Percentiles rank a stretch among this genome's conserved stretches.
These are phyloP conservation scores for Wallacemonas sp. DNA, from an alignment of 208 protist genomes.

Conservation along the genomic window DNA sequence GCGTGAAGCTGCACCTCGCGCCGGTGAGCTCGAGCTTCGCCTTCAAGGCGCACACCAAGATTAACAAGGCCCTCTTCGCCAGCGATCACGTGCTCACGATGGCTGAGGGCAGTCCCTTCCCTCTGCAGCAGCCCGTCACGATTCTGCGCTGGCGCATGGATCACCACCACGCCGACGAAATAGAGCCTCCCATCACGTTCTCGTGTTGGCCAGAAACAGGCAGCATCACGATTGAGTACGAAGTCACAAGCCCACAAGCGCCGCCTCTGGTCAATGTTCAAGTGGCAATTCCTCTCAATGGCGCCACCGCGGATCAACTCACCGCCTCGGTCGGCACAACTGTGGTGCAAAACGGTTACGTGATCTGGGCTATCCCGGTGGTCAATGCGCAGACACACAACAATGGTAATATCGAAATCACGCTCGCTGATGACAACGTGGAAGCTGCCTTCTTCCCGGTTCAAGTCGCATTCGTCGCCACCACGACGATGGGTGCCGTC, in stretches of 20 bases:
- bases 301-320: slow-evolving; percentile 32
- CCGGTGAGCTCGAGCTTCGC: slow-evolving; percentile 60
- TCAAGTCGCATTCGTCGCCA: slow-evolving; percentile 48
- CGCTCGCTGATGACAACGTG: slow-evolving; percentile 20
- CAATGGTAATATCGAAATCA: slow-evolving; percentile 75
- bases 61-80: slow-evolving; percentile 83
- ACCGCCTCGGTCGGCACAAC: slow-evolving; percentile 49
- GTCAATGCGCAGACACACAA: slow-evolving; percentile 44
- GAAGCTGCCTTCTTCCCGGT: slow-evolving; percentile 80
- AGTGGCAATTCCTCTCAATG: slow-evolving; percentile 66
- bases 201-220: slow-evolving; percentile 76
- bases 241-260: slow-evolving; percentile 44
- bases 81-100: slow-evolving; percentile 75
- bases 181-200: slow-evolving; percentile 62
- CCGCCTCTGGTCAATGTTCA: slow-evolving; percentile 50
- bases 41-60: slow-evolving; percentile 86
- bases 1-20: slow-evolving; percentile 53
- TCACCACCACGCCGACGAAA: slow-evolving; percentile 12
- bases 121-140: slow-evolving; percentile 75
- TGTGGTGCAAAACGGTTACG: slow-evolving; percentile 23
- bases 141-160: slow-evolving; percentile 72
- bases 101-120: slow-evolving; percentile 76
- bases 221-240: slow-evolving; percentile 84
- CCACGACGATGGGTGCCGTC: slow-evolving; percentile 48
- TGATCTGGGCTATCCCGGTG: slow-evolving; percentile 70